phyloP scores from a whole-genome alignment of 192 early-diverging fungal species.

The Coemansia aciculifera region DNA sequence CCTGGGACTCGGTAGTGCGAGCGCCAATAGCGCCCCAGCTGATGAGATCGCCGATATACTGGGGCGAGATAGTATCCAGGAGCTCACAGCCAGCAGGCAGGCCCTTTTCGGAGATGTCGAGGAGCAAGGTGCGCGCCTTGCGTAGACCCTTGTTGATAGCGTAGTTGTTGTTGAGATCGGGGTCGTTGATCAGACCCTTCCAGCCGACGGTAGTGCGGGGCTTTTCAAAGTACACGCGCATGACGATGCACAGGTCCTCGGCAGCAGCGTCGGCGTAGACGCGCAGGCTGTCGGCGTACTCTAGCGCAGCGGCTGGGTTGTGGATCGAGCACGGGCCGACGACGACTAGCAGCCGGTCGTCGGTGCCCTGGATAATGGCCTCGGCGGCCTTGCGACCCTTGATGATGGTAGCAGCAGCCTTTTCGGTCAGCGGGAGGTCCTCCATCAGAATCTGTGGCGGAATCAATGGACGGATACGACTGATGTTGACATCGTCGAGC shows the following conservation, averaged over 20 bases:
- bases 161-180: conserved; percentile 77
- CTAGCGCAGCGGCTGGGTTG: conserved; percentile 79
- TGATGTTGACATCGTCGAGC: conserved; percentile 89
- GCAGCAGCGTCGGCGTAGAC: conserved; percentile 62
- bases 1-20: conserved; percentile 92
- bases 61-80: conserved; percentile 93
- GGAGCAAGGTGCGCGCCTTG: conserved; percentile 76
- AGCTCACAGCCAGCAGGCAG: conserved; percentile 88
- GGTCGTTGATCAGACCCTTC: conserved; percentile 85
- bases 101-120: conserved; percentile 76
- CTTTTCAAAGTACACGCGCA: conserved; percentile 99
- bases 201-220: conserved; percentile 93
- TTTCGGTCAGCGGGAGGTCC: conserved; percentile 68
- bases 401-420: conserved; percentile 48
- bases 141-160: conserved; percentile 96
- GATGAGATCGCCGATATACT: conserved; percentile 90
- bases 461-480: conserved; percentile 76
- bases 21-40: conserved; percentile 98
- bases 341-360: conserved; percentile 87
- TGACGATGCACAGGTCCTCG: conserved; percentile 83
- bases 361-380: conserved; percentile 72
- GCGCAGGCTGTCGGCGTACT: conserved; percentile 70
- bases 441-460: conserved; percentile 87
- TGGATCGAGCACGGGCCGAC: conserved; percentile 98
- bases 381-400: conserved; percentile 63